Percentiles rank a stretch among this genome's conserved stretches.
phyloP scores from a whole-genome alignment of 1,139 yeast genomes.

The Pneumocystis oryctolagi region DNA sequence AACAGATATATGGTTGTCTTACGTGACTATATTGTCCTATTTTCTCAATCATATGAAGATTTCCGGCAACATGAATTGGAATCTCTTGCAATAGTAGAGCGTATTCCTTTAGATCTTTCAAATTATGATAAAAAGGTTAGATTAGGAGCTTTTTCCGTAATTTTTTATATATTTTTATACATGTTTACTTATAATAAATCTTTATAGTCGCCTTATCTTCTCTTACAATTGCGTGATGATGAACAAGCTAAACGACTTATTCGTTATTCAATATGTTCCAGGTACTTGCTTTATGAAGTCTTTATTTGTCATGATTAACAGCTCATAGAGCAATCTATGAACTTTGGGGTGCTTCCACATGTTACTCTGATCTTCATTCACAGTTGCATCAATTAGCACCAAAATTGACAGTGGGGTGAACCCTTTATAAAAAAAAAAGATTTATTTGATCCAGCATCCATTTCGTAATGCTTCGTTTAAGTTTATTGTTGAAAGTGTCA shows the following conservation, averaged over 20 bases:
- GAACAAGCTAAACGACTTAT: constrained; percentile 53
- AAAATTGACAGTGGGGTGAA: background rate
- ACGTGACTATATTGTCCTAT: constrained; percentile 47
- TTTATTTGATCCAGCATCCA: background rate
- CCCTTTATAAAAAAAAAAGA: background rate
- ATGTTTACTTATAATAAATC: background rate
- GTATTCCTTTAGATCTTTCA: constrained; percentile 44
- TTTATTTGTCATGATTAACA: background rate
- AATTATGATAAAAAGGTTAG: constrained; percentile 37
- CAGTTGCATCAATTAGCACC: constrained; percentile 30
- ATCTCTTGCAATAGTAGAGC: constrained; percentile 56
- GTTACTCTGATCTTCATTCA: constrained; percentile 43
- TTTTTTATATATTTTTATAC: no score
- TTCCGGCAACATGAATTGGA: constrained; percentile 74
- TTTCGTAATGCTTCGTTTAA: constrained; percentile 46
- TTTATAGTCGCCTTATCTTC: constrained; percentile 42
- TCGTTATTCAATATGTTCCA: constrained; percentile 38
- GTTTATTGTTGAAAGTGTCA: constrained; percentile 65
- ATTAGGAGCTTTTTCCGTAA: no score
- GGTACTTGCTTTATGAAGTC: background rate
- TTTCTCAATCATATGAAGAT: constrained; percentile 71
- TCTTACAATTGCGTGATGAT: constrained; percentile 48
- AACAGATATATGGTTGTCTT: background rate
- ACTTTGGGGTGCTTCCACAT: constrained; percentile 60
- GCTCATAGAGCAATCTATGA: constrained; percentile 68